Conservation (phyloP, 2,329 filamentous ascomycete species). For the Celoporthe dispersa region DNA sequence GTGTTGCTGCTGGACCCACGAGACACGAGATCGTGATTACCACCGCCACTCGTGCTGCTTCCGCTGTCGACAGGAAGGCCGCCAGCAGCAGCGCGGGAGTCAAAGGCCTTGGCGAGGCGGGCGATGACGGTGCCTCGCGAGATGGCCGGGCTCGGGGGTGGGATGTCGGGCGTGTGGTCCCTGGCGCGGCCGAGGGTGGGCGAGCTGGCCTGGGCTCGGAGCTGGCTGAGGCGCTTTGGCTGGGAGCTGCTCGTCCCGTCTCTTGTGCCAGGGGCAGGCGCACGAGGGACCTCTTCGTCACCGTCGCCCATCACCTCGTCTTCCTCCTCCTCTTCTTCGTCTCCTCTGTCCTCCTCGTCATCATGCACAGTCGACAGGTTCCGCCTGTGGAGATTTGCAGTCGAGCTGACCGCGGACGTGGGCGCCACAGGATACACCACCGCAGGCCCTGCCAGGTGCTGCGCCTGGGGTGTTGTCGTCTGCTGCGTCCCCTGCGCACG, state of each 20-base stretch:
- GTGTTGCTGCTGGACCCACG: neutral
- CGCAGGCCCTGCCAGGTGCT: neutral
- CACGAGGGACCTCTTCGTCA: neutral
- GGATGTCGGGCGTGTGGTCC: slow-evolving; percentile 23
- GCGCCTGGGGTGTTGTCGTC: neutral
- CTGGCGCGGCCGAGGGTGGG: slow-evolving; percentile 31
- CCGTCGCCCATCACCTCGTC: neutral
- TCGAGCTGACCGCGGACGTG: slow-evolving; percentile 4
- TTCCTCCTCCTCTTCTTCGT: neutral
- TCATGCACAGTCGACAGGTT: slow-evolving; percentile 31
- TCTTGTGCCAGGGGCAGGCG: neutral
- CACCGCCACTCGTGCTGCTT: too few species aligned
- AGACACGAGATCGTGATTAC: neutral
- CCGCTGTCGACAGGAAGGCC: neutral
- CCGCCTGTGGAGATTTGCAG: slow-evolving; percentile 22
- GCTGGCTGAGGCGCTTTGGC: slow-evolving; percentile 26
- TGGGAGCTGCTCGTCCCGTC: neutral
- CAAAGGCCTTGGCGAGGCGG: slow-evolving; percentile 38
- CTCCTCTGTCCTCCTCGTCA: neutral
- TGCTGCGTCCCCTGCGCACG: neutral
- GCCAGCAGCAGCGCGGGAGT: slow-evolving; percentile 33
- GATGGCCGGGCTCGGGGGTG: slow-evolving; percentile 32
- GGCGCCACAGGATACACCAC: neutral
- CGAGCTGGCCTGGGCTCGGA: slow-evolving; percentile 33
- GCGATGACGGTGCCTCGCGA: slow-evolving; percentile 31